phyloP scores from a whole-genome alignment of 805 yeast species.

The Metschnikowia cerradonensis region DNA sequence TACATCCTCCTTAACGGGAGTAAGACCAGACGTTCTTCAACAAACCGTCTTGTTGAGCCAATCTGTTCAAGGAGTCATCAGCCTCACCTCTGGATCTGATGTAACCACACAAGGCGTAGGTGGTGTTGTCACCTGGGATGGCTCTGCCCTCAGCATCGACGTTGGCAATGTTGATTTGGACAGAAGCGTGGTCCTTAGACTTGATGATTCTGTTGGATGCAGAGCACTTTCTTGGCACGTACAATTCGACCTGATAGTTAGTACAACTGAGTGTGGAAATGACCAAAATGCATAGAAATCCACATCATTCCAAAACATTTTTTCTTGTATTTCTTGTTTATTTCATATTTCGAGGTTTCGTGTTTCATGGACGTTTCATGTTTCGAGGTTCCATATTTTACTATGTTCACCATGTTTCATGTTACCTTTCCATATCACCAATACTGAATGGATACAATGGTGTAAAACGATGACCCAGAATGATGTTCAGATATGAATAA shows the following conservation, averaged over 20 bases:
- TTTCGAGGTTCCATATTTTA: too few relatives aligned
- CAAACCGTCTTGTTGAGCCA: slow-evolving; percentile 98
- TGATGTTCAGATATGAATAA: too few relatives aligned
- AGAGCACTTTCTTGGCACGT: slow-evolving; percentile 99
- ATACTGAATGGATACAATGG: too few relatives aligned
- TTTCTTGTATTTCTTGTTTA: too few relatives aligned
- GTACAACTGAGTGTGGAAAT: slow-evolving; percentile 16
- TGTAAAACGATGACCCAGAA: too few relatives aligned
- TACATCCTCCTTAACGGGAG: slow-evolving; percentile 66
- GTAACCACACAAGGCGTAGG: slow-evolving; percentile 96
- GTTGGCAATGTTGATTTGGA: slow-evolving; percentile 97
- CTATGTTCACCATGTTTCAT: too few relatives aligned
- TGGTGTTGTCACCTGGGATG: slow-evolving; percentile 82
- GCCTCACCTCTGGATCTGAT: slow-evolving; percentile 99
- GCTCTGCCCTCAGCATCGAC: slow-evolving; percentile 97
- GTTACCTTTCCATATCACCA: too few relatives aligned
- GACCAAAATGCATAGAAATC: too few relatives aligned
- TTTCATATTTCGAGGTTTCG: too few relatives aligned
- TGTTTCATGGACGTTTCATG: too few relatives aligned
- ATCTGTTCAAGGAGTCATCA: slow-evolving; percentile 98
- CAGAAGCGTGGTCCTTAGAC: slow-evolving; percentile 99
- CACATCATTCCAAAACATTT: too few relatives aligned
- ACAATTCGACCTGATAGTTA: slow-evolving; percentile 86
- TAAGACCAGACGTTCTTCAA: slow-evolving; percentile 93
- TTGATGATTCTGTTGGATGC: slow-evolving; percentile 99